A percentile compares a stretch with the other conserved stretches of the same genome.
Evolutionary conservation across 345 rosid genomes (phyloP).

Genomic region (Syzygium aqueum): DNA sequence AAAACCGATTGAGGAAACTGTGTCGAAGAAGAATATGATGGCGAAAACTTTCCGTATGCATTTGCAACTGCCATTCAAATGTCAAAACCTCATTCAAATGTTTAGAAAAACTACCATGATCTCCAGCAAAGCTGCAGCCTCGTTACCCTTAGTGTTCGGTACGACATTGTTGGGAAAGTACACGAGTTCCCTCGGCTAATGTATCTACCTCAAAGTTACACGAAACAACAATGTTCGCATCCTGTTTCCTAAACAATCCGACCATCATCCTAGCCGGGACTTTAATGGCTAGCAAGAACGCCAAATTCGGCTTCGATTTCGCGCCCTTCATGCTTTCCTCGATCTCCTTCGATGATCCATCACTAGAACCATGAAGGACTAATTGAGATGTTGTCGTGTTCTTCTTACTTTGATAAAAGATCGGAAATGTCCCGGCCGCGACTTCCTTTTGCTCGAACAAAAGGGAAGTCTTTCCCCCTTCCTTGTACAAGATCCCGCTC

Average conservation of each 20-base stretch:
- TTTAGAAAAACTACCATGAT: not conserved
- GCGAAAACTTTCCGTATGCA: not conserved
- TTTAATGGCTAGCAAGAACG: conserved; percentile 2
- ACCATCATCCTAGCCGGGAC: conserved; percentile 10
- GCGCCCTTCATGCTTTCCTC: not conserved
- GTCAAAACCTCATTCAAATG: not conserved
- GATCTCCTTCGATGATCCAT: not conserved
- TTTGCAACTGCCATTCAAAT: not conserved
- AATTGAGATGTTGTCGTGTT: not conserved
- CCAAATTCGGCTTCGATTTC: not conserved
- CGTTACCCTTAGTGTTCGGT: conserved; percentile 1
- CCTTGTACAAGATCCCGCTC: conserved; percentile 6
- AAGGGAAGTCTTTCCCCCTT: conserved; percentile 8
- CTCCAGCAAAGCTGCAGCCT: not conserved
- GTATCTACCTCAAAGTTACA: conserved; percentile 11
- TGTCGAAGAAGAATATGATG: not conserved
- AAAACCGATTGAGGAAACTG: not conserved
- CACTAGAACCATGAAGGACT: not conserved
- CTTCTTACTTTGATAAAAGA: not conserved
- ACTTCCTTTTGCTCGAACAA: not conserved
- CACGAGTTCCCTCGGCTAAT: conserved; percentile 1
- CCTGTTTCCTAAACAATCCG: not conserved
- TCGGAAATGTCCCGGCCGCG: conserved; percentile 2
- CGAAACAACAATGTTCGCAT: not conserved
- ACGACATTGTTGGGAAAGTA: conserved; percentile 19